Conservation (phyloP, 2,329 filamentous ascomycete genomes). For the Teratosphaeria nubilosa region DNA sequence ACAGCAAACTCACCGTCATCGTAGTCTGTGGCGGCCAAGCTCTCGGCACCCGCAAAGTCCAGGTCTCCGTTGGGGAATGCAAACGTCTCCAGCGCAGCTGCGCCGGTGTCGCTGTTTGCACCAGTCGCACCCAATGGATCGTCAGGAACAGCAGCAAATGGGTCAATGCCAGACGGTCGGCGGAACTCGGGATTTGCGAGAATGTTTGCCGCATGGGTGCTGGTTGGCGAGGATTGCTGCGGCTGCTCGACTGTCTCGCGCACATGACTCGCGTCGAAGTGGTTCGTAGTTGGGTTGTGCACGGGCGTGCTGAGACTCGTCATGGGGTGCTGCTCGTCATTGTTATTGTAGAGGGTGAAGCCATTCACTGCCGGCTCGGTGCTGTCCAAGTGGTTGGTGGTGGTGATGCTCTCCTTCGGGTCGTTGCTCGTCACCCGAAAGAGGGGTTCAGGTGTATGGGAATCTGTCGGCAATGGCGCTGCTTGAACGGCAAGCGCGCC, state of each 20-base stretch:
- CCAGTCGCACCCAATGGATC: neutral
- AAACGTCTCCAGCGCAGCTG: neutral
- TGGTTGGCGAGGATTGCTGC: constrained; percentile 1
- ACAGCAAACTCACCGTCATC: neutral
- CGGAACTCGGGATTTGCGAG: neutral
- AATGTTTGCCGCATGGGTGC: constrained; percentile 2
- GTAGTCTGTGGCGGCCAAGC: neutral
- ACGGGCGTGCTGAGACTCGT: neutral
- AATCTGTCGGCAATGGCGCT: constrained; percentile 6
- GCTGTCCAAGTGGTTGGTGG: neutral
- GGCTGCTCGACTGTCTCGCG: constrained; percentile 5
- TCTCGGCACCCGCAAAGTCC: neutral
- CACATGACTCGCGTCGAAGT: constrained; percentile 8
- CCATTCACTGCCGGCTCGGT: neutral
- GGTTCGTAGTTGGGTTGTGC: neutral
- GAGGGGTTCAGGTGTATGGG: constrained; percentile 2
- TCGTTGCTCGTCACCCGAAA: constrained; percentile 2
- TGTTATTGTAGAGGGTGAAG: neutral
- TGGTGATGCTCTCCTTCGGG: neutral
- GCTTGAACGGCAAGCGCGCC: constrained; percentile 12
- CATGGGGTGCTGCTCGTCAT: neutral
- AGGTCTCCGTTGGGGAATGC: neutral
- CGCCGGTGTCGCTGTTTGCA: neutral
- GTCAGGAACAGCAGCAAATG: neutral
- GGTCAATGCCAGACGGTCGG: neutral